phyloP scores from a whole-genome alignment of 169 alveolate species.

The Plasmodium yoelii region DNA sequence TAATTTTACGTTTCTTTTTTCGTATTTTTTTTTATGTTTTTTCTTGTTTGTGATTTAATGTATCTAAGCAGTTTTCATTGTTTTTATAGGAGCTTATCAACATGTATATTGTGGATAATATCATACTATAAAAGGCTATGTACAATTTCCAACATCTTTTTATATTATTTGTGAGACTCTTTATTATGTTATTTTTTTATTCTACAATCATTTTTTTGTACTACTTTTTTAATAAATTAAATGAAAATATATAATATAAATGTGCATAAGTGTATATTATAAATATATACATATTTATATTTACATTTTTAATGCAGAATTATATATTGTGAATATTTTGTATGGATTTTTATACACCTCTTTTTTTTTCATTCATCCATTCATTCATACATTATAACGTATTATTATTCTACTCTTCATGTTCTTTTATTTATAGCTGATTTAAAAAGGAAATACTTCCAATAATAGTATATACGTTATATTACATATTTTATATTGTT shows the following conservation, averaged over 20 bases:
- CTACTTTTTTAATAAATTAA: not conserved
- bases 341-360: not conserved
- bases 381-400: not conserved
- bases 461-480: not conserved
- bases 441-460: not conserved
- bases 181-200: not conserved
- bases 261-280: conserved; percentile 16
- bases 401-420: not conserved
- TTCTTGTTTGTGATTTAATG: too few relatives aligned
- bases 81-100: too few relatives aligned
- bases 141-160: too few relatives aligned
- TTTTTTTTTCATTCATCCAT: not conserved
- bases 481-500: conserved; percentile 1
- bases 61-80: too few relatives aligned
- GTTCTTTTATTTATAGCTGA: conserved; percentile 1
- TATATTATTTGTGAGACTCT: too few relatives aligned
- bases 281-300: not conserved
- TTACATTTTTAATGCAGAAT: not conserved
- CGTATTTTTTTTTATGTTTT: not conserved
- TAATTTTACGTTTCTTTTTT: not conserved
- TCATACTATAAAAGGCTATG: too few relatives aligned
- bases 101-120: too few relatives aligned
- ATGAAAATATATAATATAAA: not conserved
- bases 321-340: not conserved
- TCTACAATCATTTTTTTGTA: not conserved